Base-by-base conservation (phyloP, 2,329 filamentous ascomycete species). In the Ilyonectria sp. region DNA sequence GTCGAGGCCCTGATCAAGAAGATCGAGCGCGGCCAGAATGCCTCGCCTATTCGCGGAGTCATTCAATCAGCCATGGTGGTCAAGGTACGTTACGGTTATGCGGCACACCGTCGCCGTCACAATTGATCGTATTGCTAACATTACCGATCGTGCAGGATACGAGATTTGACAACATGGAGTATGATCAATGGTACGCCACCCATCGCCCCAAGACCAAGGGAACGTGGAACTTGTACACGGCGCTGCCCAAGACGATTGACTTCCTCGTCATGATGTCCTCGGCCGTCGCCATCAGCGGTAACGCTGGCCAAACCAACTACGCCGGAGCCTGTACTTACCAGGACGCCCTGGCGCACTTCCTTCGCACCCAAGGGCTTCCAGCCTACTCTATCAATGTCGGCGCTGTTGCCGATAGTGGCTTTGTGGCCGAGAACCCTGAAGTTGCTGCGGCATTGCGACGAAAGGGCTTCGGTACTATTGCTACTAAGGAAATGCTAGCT, bases 231-330 rank as follows among this genome's bases (percentile, higher is more conserved):
- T 74, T 86, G 6, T 81, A 85, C 68, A 57, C 78, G 29, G 35
- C 50, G 50, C 59, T 75, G n/a, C 68, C 49, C n/a, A 60, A 65
- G 6, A 58, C 55, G 7, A 62, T 82, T 13, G 80, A 82, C 70
- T 84, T 86, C 73, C 84, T 83, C 68, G 62, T 81, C 54, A 71
- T 80, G 69, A 65, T 81, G 4, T 82, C 80, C 1, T 84, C 82
- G 6, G 66, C 79, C n/a, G 74, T 77, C 1, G 79, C 77, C 11
- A 71, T 82, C 13, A 63, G 79, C 6, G 83, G 81, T 2, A 76
- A 76, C 23, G 67, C 74, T 7, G 76, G 76, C 2, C 82, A 84
- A 54, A 73, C 77, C 44, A 85, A 68, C 33, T 69, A 69, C 6
- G 68, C 64, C 9, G 57, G 55, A 21, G 80, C 78, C 7, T 76